Percentiles rank a stretch among this genome's conserved stretches.
phyloP scores from a whole-genome alignment of 2,329 filamentous ascomycete genomes.

The Neofusicoccum parvum region DNA sequence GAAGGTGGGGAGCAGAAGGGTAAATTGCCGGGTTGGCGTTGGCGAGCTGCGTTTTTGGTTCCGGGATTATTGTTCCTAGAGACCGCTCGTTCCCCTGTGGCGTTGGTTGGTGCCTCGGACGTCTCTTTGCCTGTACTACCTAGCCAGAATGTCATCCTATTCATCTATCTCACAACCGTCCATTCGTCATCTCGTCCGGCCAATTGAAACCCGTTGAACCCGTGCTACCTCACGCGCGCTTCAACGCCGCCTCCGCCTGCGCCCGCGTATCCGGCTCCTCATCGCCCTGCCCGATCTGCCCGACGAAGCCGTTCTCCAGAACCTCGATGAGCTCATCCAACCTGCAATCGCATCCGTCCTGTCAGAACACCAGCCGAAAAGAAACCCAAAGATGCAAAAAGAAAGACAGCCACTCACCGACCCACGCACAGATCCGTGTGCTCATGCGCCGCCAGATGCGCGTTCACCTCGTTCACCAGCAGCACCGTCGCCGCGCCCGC shows the following conservation, averaged over 20 bases:
- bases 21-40: too few relatives aligned
- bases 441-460: constrained; percentile 67
- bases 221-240: background rate
- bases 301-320: constrained; percentile 74
- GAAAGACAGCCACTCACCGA: constrained; percentile 26
- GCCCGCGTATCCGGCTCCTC: constrained; percentile 31
- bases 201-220: too few relatives aligned
- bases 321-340: constrained; percentile 77
- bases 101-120: too few relatives aligned
- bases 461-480: constrained; percentile 80
- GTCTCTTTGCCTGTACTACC: too few relatives aligned
- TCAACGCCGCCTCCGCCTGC: constrained; percentile 28
- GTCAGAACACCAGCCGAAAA: background rate
- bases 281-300: constrained; percentile 39
- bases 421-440: constrained; percentile 76
- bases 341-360: constrained; percentile 31
- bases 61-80: too few relatives aligned
- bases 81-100: too few relatives aligned
- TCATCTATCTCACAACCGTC: too few relatives aligned
- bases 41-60: too few relatives aligned
- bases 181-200: too few relatives aligned
- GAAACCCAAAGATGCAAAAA: background rate
- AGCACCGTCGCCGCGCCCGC: constrained; percentile 92
- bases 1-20: background rate
- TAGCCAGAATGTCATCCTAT: too few relatives aligned